Evolutionary conservation across 192 early-diverging fungal species (phyloP), one percentile per base, ranked within the genome.

Genomic region (Thoreauomyces humboldtii): DNA sequence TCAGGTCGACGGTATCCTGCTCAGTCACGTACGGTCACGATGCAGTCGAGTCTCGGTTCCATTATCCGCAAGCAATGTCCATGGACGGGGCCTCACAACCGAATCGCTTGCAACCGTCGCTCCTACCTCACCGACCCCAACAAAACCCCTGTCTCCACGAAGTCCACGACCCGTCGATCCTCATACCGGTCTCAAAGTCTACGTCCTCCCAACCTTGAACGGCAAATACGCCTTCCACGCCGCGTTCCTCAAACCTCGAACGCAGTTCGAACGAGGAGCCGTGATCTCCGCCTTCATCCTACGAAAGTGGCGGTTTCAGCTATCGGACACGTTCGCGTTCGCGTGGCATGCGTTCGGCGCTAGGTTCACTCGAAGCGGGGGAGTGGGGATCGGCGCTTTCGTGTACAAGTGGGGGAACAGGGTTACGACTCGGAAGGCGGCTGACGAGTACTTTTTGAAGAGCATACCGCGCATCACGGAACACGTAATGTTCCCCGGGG

Each of bases 361-460:
- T 29, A 15, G 15, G 9, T 17, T 14, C 25, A 31, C 5, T 29
- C 15, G 25, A 14, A 12, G 11, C 9, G n/a, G n/a, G n/a, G 34
- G 44, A 45, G 15, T 36, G 12, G n/a, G 24, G 7, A 21, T 34
- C n/a, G 67, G 67, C 0, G 24, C 19, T n/a, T 28, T 63, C 7
- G 4, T 57, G 32, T 37, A 37, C 35, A 31, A 34, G 4, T 68
- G 55, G 28, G 77, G 72, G 1, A 82, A 77, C 53, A 34, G 61
- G 29, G 2, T 69, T 17, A 77, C 73, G 15, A 80, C 80, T 19
- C 53, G 80, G 15, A 32, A 47, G 34, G 65, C 70, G 15, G 69
- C 64, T 2, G 74, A 75, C 50, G 81, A 82, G 65, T 82, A 80
- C 47, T 80, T 82, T 42, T 66, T 82, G 22, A 80, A 75, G 52